phyloP scores from a whole-genome alignment of 257 asterid species.

The Jasminum sambac region DNA sequence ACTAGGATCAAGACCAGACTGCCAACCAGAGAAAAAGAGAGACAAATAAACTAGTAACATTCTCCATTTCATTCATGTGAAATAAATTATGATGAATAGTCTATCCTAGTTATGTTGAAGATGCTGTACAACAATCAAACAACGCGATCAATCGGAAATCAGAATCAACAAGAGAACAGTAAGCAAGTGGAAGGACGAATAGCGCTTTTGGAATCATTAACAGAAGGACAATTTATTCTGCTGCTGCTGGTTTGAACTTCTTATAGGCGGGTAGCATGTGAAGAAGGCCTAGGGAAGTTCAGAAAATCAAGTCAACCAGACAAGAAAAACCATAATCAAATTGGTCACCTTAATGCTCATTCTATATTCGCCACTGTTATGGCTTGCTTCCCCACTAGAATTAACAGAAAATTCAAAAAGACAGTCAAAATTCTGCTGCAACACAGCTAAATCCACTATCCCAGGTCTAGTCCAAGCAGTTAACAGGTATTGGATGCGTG shows the following conservation, averaged over 20 bases:
- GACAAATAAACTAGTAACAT: neutral
- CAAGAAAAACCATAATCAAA: neutral
- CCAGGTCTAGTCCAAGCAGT: neutral
- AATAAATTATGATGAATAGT: neutral
- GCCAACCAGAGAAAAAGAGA: slow-evolving; percentile 33
- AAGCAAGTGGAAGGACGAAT: neutral
- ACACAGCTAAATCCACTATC: neutral
- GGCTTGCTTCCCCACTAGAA: neutral
- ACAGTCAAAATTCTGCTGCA: neutral
- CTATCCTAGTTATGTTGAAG: neutral
- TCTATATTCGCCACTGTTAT: neutral
- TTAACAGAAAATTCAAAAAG: neutral
- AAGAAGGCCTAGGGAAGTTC: neutral
- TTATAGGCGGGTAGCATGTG: neutral
- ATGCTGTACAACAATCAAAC: neutral
- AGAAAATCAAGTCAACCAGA: neutral
- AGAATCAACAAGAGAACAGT: neutral
- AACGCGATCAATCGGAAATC: neutral
- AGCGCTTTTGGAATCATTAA: neutral
- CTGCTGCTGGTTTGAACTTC: neutral
- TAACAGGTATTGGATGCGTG: neutral
- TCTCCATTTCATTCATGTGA: slow-evolving; percentile 3
- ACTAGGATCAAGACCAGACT: slow-evolving; percentile 75
- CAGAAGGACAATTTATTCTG: neutral
- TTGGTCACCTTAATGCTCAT: neutral